Evolutionary conservation across 805 yeast species (phyloP).

Genomic region (Hanseniaspora osmophila): DNA sequence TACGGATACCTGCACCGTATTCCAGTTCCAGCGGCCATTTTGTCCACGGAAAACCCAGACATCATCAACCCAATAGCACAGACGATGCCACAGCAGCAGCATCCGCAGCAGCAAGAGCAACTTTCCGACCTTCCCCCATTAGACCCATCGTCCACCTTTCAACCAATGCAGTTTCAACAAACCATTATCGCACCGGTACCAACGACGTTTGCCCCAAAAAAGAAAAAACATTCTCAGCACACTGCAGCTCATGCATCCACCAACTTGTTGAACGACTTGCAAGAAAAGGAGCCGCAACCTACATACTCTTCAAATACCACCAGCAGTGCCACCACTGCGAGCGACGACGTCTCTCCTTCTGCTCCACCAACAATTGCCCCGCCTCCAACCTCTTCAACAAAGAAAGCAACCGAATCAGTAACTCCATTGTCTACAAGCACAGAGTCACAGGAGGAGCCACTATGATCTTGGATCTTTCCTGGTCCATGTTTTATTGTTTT

Average conservation of each 20-base stretch:
- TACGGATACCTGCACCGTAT: slow-evolving; percentile 77
- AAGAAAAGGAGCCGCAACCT: background rate
- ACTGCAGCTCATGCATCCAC: background rate
- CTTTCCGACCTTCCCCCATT: background rate
- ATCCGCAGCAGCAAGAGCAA: slow-evolving; percentile 1
- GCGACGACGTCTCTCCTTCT: no score
- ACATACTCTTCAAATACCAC: background rate
- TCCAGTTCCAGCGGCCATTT: slow-evolving; percentile 34
- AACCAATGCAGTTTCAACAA: background rate
- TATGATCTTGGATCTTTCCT: no score
- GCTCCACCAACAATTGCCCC: no score
- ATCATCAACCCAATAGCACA: no score
- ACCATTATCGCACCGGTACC: background rate
- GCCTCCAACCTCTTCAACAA: no score
- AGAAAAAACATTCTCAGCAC: background rate
- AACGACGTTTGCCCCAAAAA: background rate
- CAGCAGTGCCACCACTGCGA: no score
- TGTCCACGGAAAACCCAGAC: background rate
- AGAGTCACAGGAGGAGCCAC: no score
- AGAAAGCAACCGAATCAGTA: no score
- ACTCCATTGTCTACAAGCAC: no score
- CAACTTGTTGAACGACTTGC: background rate
- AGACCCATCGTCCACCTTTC: background rate
- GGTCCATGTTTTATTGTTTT: no score
- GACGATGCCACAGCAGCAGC: no score